Evolutionary conservation across 2,329 filamentous ascomycete genomes (phyloP), one percentile per base, ranked within the genome.

Genomic region (Penicillium nordicum): DNA sequence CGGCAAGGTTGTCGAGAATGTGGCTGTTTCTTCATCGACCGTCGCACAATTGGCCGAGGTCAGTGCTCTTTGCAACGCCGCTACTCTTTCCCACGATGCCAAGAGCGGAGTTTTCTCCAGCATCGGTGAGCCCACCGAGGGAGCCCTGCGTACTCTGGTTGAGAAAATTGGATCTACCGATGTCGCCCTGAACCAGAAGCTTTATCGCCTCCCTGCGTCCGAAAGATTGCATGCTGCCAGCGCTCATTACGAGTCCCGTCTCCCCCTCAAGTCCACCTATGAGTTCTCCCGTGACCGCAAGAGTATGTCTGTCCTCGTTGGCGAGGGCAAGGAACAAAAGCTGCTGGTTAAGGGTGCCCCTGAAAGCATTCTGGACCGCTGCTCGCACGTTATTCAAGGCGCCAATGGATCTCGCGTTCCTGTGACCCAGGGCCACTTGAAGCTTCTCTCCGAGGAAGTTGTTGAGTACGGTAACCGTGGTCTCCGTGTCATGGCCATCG

Each of bases 261-360:
- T 87, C 48, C 85, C 86, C 50, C 86, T 88, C 41, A 81, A 96
- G 55, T 88, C 92, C 9, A 96, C 92, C 11, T 99, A 91, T 67
- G 94, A 99, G 73, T 99, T 99, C 77, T 97, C 94, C 1, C 87
- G 94, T 67, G 94, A 99, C 75, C 86, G 94, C 61, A 99, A 99
- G 84, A 97, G 93, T 76, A 99, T 99, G 94, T 99, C 94, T 46
- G 95, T 99, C 36, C 79, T 97, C 57, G 90, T 95, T 60, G 83
- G 88, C 63, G 82, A 83, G 53, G 87, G 84, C 54, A 80, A 81
- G 48, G 76, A 85, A 50, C 85, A 94, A 77, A 92, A 88, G 72
- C 86, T 99, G 11, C 83, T 99, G 47, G 92, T 99, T 63, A 99
- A 99, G 79, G 94, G 94, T 67, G 94, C 95, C 21, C 94, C 94